phyloP scores from a whole-genome alignment of 1,139 yeast genomes.

The Trichomonascaceae sp. region DNA sequence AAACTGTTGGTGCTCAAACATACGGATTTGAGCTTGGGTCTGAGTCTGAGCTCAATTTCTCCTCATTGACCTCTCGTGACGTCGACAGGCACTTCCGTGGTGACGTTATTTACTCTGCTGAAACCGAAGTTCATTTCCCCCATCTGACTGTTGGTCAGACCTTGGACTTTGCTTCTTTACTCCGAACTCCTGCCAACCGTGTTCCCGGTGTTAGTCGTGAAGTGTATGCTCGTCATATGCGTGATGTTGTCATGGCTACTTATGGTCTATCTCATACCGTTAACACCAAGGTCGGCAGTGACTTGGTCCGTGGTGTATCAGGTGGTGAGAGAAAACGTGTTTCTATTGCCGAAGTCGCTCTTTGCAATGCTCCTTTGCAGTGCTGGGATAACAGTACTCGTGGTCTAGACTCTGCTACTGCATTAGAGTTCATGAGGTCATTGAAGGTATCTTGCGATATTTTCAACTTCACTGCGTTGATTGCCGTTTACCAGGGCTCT shows the following conservation, averaged over 20 bases:
- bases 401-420: slow-evolving; percentile 70
- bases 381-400: slow-evolving; percentile 80
- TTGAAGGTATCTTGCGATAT: slow-evolving; percentile 55
- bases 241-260: slow-evolving; percentile 48
- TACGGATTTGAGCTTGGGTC: slow-evolving; percentile 37
- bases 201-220: slow-evolving; percentile 44
- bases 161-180: slow-evolving; percentile 51
- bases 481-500: slow-evolving; percentile 60
- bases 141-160: slow-evolving; percentile 60
- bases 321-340: slow-evolving; percentile 65
- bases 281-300: slow-evolving; percentile 55
- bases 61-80: slow-evolving; percentile 39
- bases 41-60: slow-evolving; percentile 45
- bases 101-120: slow-evolving; percentile 56
- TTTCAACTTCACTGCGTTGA: slow-evolving; percentile 51
- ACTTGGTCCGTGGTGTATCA: slow-evolving; percentile 56
- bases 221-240: slow-evolving; percentile 43
- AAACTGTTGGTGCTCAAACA: slow-evolving; percentile 49
- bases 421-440: slow-evolving; percentile 60
- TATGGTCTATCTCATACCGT: slow-evolving; percentile 55
- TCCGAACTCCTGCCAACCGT: slow-evolving; percentile 54
- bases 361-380: slow-evolving; percentile 51
- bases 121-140: slow-evolving; percentile 56
- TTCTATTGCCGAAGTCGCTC: slow-evolving; percentile 56
- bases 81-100: slow-evolving; percentile 45